A percentile compares a stretch with the other conserved stretches of the same genome.
Conservation (phyloP, 345 rosid genomes). For the Laguncularia racemosa region DNA sequence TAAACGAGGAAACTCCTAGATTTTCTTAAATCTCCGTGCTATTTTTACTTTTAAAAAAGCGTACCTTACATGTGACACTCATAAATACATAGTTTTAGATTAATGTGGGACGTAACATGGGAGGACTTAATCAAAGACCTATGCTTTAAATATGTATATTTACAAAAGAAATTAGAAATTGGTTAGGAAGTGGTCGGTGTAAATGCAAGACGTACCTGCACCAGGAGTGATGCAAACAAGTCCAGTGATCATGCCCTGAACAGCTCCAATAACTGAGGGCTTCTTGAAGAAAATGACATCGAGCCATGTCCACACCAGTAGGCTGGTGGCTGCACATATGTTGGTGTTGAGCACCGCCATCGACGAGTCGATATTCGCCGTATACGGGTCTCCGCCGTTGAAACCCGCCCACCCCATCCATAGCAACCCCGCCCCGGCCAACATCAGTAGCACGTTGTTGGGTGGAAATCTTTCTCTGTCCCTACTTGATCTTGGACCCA, state of each 20-base stretch:
- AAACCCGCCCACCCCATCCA: constrained; percentile 48
- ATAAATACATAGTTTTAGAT: too few species aligned
- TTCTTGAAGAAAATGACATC: constrained; percentile 23
- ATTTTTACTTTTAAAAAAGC: too few species aligned
- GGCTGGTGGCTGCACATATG: constrained; percentile 30
- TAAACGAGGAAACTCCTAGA: too few species aligned
- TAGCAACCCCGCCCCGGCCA: constrained; percentile 33
- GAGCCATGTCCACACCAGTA: constrained; percentile 30
- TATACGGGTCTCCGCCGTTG: constrained; percentile 36
- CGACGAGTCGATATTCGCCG: constrained; percentile 26
- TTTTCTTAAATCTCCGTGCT: too few species aligned
- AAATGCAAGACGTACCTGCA: constrained; percentile 17
- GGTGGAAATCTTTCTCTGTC: constrained; percentile 29
- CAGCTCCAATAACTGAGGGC: constrained; percentile 31
- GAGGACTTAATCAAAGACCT: too few species aligned
- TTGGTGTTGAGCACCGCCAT: constrained; percentile 37
- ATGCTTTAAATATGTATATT: too few species aligned
- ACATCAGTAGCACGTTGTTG: constrained; percentile 27
- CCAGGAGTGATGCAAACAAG: constrained; percentile 40
- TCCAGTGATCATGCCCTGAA: constrained; percentile 40
- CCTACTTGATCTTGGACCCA: constrained; percentile 23
- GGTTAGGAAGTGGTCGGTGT: too few species aligned
- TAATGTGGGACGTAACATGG: too few species aligned
- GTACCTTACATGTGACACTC: too few species aligned
- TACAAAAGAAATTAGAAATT: too few species aligned